Evolutionary conservation across 441 rosid genomes (phyloP).

Genomic region (Eutrema salsugineum): DNA sequence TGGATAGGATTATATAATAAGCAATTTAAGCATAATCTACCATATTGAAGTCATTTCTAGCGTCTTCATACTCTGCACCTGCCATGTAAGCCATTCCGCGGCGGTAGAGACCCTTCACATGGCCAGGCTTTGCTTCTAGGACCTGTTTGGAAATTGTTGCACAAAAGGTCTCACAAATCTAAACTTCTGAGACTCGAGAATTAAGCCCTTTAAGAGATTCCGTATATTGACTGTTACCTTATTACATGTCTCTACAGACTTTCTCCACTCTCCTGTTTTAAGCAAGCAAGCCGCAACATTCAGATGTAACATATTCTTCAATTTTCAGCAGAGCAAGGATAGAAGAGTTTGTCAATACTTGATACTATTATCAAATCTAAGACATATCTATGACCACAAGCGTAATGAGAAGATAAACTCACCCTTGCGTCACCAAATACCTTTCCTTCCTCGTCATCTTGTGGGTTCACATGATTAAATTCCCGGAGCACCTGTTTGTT

Average conservation of each 20-base stretch:
- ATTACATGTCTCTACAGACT: slow-evolving; percentile 82
- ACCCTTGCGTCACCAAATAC: slow-evolving; percentile 69
- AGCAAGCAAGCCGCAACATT: slow-evolving; percentile 92
- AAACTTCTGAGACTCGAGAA: background rate
- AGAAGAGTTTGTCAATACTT: slow-evolving; percentile 1
- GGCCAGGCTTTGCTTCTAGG: slow-evolving; percentile 80
- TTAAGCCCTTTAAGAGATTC: background rate
- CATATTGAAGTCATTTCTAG: slow-evolving; percentile 73
- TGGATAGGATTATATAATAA: background rate
- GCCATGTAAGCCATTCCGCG: slow-evolving; percentile 92
- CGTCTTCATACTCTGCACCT: slow-evolving; percentile 85
- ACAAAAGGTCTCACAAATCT: background rate
- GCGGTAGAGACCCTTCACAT: slow-evolving; percentile 85
- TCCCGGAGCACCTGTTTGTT: slow-evolving; percentile 83
- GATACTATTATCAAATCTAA: background rate
- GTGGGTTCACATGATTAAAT: slow-evolving; percentile 98
- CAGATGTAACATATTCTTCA: slow-evolving; percentile 73
- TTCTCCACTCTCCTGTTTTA: slow-evolving; percentile 86
- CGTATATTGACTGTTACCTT: slow-evolving; percentile 49
- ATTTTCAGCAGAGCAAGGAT: slow-evolving; percentile 14
- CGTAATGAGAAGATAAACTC: slow-evolving; percentile 19
- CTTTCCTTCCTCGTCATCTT: slow-evolving; percentile 95
- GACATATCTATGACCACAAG: background rate
- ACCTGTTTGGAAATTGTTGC: slow-evolving; percentile 45
- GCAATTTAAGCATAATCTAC: slow-evolving; percentile 32